Evolutionary conservation across 202 grass and related monocot genomes (phyloP).

Genomic region (Setaria viridis): DNA sequence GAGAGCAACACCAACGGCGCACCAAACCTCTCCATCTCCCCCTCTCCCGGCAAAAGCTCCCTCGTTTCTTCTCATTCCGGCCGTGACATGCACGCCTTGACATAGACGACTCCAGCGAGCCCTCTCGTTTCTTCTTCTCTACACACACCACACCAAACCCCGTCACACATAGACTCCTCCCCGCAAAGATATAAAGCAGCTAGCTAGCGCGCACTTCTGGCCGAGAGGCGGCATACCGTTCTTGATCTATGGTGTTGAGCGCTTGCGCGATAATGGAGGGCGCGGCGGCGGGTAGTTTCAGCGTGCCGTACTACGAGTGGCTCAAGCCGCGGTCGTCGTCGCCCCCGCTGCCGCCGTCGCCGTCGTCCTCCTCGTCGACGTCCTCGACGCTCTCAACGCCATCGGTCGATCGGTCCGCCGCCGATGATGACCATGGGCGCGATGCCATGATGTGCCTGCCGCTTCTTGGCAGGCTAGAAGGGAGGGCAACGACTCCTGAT

Average conservation of each 20-base stretch:
- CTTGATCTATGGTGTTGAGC: slow-evolving; percentile 44
- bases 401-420: not conserved
- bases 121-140: not conserved
- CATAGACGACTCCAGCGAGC: slow-evolving; percentile 41
- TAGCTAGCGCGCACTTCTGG: not conserved
- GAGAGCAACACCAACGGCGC: slow-evolving; percentile 50
- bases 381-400: slow-evolving; percentile 11
- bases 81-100: slow-evolving; percentile 62
- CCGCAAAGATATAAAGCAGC: slow-evolving; percentile 29
- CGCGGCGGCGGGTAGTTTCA: not conserved
- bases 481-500: not conserved
- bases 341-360: not conserved
- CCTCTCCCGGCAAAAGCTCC: not conserved
- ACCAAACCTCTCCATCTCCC: not conserved
- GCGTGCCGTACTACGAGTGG: slow-evolving; percentile 57
- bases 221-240: not conserved
- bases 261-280: slow-evolving; percentile 49
- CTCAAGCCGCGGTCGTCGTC: slow-evolving; percentile 48
- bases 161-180: not conserved
- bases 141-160: slow-evolving; percentile 14
- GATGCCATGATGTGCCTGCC: slow-evolving; percentile 57
- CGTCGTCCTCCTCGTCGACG: not conserved
- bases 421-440: not conserved
- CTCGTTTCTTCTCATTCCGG: not conserved
- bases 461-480: slow-evolving; percentile 69